A percentile compares a stretch with the other conserved stretches of the same genome.
Conservation (phyloP, 306 rosid species). For the Acacia acuminata region DNA sequence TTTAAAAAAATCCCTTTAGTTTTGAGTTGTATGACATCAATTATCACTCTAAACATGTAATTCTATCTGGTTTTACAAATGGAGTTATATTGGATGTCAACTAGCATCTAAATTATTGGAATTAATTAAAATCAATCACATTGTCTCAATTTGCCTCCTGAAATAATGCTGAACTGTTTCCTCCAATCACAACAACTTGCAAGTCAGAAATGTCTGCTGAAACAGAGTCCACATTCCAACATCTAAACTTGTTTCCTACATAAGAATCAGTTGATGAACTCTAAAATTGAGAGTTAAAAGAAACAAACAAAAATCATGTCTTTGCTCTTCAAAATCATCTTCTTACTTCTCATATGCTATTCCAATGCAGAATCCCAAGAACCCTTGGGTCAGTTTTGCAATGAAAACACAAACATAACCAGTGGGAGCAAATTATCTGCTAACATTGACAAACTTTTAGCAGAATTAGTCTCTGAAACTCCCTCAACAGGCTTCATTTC, state of each 20-base stretch:
- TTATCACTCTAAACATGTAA: neutral
- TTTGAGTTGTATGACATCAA: neutral
- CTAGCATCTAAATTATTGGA: neutral
- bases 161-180: neutral
- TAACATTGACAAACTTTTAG: slow-evolving; percentile 49
- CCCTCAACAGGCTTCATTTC: slow-evolving; percentile 47
- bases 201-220: slow-evolving; percentile 46
- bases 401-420: slow-evolving; percentile 39
- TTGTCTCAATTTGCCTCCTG: neutral
- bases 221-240: slow-evolving; percentile 20
- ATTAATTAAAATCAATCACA: neutral
- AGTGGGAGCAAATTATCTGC: slow-evolving; percentile 41
- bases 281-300: neutral
- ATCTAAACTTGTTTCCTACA: slow-evolving; percentile 3
- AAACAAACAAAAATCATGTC: slow-evolving; percentile 29
- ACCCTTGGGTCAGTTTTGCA: slow-evolving; percentile 55
- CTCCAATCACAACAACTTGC: neutral
- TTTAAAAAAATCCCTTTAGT: neutral
- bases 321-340: slow-evolving; percentile 28
- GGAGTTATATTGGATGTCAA: neutral
- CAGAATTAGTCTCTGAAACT: slow-evolving; percentile 46
- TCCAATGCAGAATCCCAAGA: slow-evolving; percentile 46
- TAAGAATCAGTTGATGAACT: slow-evolving; percentile 18
- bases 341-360: slow-evolving; percentile 43
- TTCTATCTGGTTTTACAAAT: neutral